Percentiles rank a stretch among this genome's conserved stretches.
These are phyloP conservation scores for Neolentinus lepideus DNA, from an alignment of 1,284 basidiomycete species.

Conservation along the genomic window DNA sequence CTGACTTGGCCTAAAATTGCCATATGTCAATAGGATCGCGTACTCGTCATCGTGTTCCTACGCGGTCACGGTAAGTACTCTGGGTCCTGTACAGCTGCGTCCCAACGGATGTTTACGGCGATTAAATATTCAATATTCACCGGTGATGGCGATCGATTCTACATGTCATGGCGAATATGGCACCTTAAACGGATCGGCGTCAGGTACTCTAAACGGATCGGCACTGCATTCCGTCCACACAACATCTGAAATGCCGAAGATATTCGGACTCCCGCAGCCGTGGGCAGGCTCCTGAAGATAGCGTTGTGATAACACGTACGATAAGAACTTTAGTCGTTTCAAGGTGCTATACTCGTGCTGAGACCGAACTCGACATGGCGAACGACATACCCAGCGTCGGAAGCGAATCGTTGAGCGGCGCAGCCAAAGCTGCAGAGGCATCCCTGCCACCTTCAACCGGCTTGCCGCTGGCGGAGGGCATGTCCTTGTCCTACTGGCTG, in stretches of 20 bases:
- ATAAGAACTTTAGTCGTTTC: neutral
- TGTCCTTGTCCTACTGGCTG: conserved; percentile 17
- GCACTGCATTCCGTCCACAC: neutral
- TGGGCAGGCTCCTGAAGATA: neutral
- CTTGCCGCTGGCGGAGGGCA: neutral
- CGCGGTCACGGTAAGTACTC: too few species aligned
- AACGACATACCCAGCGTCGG: neutral
- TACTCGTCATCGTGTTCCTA: too few species aligned
- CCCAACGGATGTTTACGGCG: too few species aligned
- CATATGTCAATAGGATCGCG: too few species aligned
- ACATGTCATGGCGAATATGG: too few species aligned
- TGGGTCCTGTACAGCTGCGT: too few species aligned
- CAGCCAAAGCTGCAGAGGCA: neutral
- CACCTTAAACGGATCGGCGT: too few species aligned
- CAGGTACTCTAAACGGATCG: neutral
- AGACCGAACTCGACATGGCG: neutral
- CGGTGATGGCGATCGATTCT: too few species aligned
- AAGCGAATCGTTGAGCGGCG: neutral
- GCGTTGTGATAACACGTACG: neutral
- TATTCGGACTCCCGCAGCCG: neutral
- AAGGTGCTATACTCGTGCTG: too few species aligned
- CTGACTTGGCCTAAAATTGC: too few species aligned
- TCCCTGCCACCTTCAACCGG: neutral
- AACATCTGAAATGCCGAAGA: neutral
- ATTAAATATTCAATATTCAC: too few species aligned